Conservation (phyloP, 2,329 filamentous ascomycete species). For the Nothomitra cinnamomea region DNA sequence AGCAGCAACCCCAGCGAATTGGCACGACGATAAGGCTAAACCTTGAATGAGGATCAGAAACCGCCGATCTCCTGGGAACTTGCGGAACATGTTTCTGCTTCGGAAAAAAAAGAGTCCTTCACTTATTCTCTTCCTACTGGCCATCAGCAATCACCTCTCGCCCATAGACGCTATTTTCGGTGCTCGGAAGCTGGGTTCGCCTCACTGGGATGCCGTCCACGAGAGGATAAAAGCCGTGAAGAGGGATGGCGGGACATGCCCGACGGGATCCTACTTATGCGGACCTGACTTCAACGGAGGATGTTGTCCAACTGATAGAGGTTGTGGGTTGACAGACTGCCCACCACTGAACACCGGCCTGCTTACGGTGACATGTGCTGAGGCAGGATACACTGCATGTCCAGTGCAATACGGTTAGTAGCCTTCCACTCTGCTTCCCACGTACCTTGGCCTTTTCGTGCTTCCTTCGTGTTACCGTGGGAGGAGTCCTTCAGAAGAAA, state of each 20-base stretch:
- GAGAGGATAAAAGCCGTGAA: not conserved
- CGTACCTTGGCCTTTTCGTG: too few relatives aligned
- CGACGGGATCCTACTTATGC: not conserved
- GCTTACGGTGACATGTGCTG: not conserved
- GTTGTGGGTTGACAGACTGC: slow-evolving; percentile 4
- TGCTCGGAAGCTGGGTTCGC: not conserved
- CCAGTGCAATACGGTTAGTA: not conserved
- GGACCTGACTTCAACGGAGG: not conserved
- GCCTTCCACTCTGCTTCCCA: not conserved
- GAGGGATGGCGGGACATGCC: not conserved
- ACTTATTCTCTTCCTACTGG: not conserved
- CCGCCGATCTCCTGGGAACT: too few relatives aligned
- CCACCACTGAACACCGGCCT: not conserved
- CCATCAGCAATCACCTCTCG: not conserved
- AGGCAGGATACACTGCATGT: not conserved
- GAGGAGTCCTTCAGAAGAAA: too few relatives aligned
- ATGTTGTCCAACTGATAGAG: not conserved
- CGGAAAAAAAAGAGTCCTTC: too few relatives aligned
- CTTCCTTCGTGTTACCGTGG: not conserved
- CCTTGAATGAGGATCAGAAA: too few relatives aligned
- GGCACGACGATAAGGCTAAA: too few relatives aligned
- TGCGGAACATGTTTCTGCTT: too few relatives aligned
- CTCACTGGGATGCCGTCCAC: not conserved
- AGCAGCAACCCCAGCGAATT: too few relatives aligned
- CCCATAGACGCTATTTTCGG: not conserved